Conservation (phyloP, 2,329 filamentous ascomycete genomes). For the Sclerotinia borealis region DNA sequence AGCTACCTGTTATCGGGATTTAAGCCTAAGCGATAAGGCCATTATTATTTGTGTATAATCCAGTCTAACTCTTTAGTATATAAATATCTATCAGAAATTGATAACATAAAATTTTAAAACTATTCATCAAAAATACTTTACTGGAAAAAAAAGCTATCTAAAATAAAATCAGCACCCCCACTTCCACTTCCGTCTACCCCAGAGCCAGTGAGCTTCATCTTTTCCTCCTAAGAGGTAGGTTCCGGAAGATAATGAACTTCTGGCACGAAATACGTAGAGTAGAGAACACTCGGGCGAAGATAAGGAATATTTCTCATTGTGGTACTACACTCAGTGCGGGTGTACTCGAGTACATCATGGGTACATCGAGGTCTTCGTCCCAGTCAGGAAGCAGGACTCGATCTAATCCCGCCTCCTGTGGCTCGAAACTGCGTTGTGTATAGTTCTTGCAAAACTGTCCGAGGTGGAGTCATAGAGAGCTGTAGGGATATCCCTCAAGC, state of each 20-base stretch:
- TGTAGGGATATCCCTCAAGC: constrained; percentile 70
- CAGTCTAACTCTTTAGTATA: no score
- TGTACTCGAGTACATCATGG: constrained; percentile 71
- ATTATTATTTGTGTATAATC: no score
- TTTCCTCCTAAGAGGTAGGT: constrained; percentile 43
- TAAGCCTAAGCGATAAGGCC: no score
- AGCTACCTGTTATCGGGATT: neutral
- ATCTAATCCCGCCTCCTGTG: constrained; percentile 42
- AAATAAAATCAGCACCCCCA: no score
- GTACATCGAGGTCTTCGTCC: constrained; percentile 23
- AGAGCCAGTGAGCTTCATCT: constrained; percentile 56
- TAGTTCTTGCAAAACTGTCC: constrained; percentile 46
- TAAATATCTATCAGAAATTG: no score
- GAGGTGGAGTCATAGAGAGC: constrained; percentile 42
- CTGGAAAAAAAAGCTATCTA: no score
- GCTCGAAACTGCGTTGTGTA: constrained; percentile 50
- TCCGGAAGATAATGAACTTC: constrained; percentile 50
- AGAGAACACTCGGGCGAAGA: constrained; percentile 61
- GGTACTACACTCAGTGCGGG: constrained; percentile 47
- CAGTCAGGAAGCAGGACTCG: constrained; percentile 11
- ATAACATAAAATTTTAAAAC: no score
- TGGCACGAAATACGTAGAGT: constrained; percentile 58
- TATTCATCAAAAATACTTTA: no score
- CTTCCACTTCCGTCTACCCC: constrained; percentile 65
- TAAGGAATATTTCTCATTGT: constrained; percentile 52